Percentiles rank a stretch among this genome's conserved stretches.
Conservation (phyloP, 2,329 filamentous ascomycete genomes). For the Amesomyces nigricolor region DNA sequence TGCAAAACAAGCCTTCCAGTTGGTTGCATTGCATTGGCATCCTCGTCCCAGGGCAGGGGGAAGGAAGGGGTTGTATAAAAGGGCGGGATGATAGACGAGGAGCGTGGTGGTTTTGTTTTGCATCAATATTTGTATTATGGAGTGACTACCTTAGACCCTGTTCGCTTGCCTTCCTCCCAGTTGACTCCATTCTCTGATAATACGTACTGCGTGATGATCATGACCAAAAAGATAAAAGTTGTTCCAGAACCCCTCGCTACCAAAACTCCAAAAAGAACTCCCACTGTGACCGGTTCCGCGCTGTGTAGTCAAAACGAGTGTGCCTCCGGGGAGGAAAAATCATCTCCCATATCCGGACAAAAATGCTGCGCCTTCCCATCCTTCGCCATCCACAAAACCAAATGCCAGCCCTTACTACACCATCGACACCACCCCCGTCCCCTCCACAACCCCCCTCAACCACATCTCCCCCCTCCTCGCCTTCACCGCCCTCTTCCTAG, state of each 20-base stretch:
- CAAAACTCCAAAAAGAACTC: not conserved
- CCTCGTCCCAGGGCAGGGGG: not conserved
- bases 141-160: not conserved
- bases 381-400: no score
- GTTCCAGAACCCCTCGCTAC: not conserved
- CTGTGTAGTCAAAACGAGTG: not conserved
- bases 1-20: not conserved
- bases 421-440: no score
- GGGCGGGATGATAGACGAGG: not conserved
- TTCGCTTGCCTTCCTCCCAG: slow-evolving; percentile 15
- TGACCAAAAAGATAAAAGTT: not conserved
- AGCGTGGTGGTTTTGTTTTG: no score
- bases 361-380: not conserved
- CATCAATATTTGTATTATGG: not conserved
- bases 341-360: not conserved
- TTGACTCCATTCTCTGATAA: not conserved
- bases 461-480: not conserved
- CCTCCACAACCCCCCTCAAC: not conserved
- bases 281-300: not conserved
- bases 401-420: no score
- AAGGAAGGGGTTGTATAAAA: not conserved
- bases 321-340: not conserved
- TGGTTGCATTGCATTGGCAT: not conserved
- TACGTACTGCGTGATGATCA: not conserved
- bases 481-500: no score